Evolutionary conservation across 1,284 basidiomycete genomes (phyloP).

Genomic region (Naganishia liquefaciens): DNA sequence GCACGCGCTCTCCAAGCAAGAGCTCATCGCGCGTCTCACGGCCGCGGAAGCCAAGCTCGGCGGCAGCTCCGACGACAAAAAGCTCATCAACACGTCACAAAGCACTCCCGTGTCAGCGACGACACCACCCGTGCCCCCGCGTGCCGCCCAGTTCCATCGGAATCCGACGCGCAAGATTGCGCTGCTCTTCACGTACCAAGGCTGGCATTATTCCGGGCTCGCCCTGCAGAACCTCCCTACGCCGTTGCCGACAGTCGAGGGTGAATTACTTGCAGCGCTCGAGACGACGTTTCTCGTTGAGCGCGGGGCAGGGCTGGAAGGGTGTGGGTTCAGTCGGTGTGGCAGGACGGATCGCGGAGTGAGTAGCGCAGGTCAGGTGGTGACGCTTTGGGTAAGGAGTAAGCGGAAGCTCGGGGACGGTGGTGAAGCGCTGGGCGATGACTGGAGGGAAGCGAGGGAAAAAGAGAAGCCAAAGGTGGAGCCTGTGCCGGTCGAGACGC

Average conservation of each 20-base stretch:
- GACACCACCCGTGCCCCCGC: slow-evolving; percentile 21
- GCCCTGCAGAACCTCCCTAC: slow-evolving; percentile 70
- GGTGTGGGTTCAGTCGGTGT: slow-evolving; percentile 85
- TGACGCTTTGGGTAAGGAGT: slow-evolving; percentile 86
- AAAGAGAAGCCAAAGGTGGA: neutral
- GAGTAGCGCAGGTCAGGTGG: slow-evolving; percentile 89
- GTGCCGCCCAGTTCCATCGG: slow-evolving; percentile 64
- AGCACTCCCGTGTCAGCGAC: neutral
- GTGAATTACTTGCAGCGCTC: slow-evolving; percentile 78
- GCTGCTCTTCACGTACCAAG: slow-evolving; percentile 86
- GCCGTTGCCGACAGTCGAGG: slow-evolving; percentile 85
- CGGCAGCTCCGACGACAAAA: neutral
- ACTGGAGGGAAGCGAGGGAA: slow-evolving; percentile 24
- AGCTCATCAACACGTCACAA: neutral
- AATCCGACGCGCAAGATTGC: slow-evolving; percentile 84
- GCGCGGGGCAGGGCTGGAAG: slow-evolving; percentile 70
- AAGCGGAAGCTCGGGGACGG: slow-evolving; percentile 42
- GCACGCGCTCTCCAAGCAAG: slow-evolving; percentile 17
- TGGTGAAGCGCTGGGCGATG: slow-evolving; percentile 39
- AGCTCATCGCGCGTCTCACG: slow-evolving; percentile 18
- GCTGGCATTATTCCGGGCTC: slow-evolving; percentile 87
- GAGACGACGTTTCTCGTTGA: slow-evolving; percentile 75
- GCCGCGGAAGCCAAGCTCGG: slow-evolving; percentile 1
- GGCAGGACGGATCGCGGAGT: slow-evolving; percentile 95
- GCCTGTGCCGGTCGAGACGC: neutral